phyloP scores from a whole-genome alignment of 306 rosid genomes.

The Quercus variabilis region DNA sequence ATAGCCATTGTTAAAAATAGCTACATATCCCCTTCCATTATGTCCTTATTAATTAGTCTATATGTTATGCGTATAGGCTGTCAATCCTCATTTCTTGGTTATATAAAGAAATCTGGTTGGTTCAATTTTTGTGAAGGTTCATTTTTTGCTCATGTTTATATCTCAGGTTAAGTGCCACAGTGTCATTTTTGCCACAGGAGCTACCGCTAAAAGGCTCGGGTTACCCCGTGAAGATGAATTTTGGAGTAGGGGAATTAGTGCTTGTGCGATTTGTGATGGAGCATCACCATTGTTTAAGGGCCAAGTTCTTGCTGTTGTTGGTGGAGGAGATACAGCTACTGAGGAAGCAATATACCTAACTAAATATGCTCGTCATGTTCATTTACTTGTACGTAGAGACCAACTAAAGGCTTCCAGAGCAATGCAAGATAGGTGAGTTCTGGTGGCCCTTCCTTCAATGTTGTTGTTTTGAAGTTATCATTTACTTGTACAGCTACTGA shows the following conservation, averaged over 20 bases:
- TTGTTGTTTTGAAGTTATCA: constrained; percentile 12
- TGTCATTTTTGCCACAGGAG: constrained; percentile 84
- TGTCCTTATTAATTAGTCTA: neutral
- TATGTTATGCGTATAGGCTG: neutral
- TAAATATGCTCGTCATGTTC: constrained; percentile 89
- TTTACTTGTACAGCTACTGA: too few species aligned
- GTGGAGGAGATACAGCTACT: constrained; percentile 98
- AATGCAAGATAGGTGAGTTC: constrained; percentile 93
- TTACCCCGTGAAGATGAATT: constrained; percentile 94
- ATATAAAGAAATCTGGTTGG: neutral
- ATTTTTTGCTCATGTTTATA: constrained; percentile 14
- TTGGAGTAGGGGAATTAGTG: constrained; percentile 99
- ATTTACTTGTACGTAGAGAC: constrained; percentile 81
- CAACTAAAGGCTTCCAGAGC: constrained; percentile 92
- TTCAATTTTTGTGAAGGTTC: neutral
- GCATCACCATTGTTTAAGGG: constrained; percentile 96
- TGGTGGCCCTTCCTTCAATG: constrained; percentile 22
- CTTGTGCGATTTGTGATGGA: constrained; percentile 98
- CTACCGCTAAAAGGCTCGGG: constrained; percentile 80
- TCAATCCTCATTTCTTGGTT: neutral
- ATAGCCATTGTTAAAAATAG: neutral
- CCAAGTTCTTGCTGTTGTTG: constrained; percentile 89
- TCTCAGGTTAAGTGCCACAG: constrained; percentile 81
- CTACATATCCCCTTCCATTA: neutral
- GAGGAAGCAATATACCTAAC: constrained; percentile 92